A percentile compares a stretch with the other conserved stretches of the same genome.
phyloP scores from a whole-genome alignment of 1,284 basidiomycete genomes.

The Schizophyllum amplum region DNA sequence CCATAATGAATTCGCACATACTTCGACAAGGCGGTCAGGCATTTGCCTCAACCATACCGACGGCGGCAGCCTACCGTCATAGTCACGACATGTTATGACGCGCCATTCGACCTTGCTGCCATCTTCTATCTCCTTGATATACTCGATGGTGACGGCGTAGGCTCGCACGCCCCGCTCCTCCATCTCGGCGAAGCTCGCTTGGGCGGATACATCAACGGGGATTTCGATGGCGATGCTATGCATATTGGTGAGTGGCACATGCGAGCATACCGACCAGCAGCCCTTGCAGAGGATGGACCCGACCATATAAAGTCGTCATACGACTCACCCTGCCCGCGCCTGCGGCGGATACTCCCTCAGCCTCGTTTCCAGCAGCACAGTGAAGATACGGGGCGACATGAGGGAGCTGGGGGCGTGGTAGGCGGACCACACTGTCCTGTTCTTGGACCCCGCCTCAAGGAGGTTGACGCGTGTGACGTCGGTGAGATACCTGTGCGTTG shows the following conservation, averaged over 20 bases:
- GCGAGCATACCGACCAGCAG: no score
- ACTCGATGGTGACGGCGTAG: conserved; percentile 17
- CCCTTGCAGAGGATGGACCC: conserved; percentile 1
- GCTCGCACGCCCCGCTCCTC: conserved; percentile 21
- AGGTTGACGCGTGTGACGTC: conserved; percentile 20
- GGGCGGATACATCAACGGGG: conserved; percentile 18
- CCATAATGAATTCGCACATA: conserved; percentile 5
- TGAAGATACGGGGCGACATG: conserved; percentile 21
- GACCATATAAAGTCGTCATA: background rate
- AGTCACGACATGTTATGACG: conserved; percentile 16
- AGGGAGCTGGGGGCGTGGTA: conserved; percentile 17
- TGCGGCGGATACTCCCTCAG: conserved; percentile 15
- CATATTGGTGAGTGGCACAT: background rate
- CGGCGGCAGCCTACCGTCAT: conserved; percentile 17
- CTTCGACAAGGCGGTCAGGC: conserved; percentile 15
- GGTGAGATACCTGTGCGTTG: conserved; percentile 10
- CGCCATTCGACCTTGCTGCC: conserved; percentile 20
- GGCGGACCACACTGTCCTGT: conserved; percentile 18
- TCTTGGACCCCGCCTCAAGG: conserved; percentile 16
- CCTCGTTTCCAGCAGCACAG: conserved; percentile 16
- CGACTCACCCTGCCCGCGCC: conserved; percentile 17
- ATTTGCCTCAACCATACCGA: conserved; percentile 15
- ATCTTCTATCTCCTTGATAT: conserved; percentile 18
- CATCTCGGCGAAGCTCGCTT: conserved; percentile 15
- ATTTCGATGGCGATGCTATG: conserved; percentile 20